A percentile compares a stretch with the other conserved stretches of the same genome.
phyloP scores from a whole-genome alignment of 2,329 filamentous ascomycete genomes.

The Sporothrix inflata region DNA sequence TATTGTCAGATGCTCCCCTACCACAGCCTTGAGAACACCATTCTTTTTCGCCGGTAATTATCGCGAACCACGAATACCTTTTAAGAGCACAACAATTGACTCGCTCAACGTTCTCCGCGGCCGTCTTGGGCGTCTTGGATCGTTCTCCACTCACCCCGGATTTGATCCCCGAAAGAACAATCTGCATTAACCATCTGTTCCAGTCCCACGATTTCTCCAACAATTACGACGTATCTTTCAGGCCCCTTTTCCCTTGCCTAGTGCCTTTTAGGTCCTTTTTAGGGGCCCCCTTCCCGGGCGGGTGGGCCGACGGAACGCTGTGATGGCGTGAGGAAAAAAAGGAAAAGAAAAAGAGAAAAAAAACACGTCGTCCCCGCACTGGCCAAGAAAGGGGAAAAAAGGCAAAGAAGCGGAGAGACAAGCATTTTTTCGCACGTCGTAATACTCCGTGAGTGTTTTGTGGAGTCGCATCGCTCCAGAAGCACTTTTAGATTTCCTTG shows the following conservation, averaged over 20 bases:
- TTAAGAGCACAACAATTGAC: background rate
- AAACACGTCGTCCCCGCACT: background rate
- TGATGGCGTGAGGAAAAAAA: background rate
- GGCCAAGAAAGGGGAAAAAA: background rate
- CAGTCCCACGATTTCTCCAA: slow-evolving; percentile 2
- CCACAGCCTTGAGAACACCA: background rate
- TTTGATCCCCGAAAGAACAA: background rate
- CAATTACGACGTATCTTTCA: slow-evolving; percentile 4
- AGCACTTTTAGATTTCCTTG: slow-evolving; percentile 8
- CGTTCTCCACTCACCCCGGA: slow-evolving; percentile 16
- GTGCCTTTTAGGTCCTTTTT: background rate
- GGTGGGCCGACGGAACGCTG: slow-evolving; percentile 16
- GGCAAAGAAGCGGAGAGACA: background rate
- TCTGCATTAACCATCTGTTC: background rate
- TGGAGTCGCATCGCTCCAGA: background rate
- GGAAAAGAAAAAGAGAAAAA: background rate
- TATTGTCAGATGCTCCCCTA: background rate
- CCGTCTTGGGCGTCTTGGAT: background rate
- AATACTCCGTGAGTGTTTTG: background rate
- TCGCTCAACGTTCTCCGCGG: background rate
- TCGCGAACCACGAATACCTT: background rate
- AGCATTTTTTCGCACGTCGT: slow-evolving; percentile 6
- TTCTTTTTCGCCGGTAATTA: slow-evolving; percentile 8
- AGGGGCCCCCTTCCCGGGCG: background rate
- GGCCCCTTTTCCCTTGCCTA: background rate